These are phyloP conservation scores for Talaromyces trachyspermus DNA, from an alignment of 495 filamentous ascomycete species.

Conservation along the genomic window DNA sequence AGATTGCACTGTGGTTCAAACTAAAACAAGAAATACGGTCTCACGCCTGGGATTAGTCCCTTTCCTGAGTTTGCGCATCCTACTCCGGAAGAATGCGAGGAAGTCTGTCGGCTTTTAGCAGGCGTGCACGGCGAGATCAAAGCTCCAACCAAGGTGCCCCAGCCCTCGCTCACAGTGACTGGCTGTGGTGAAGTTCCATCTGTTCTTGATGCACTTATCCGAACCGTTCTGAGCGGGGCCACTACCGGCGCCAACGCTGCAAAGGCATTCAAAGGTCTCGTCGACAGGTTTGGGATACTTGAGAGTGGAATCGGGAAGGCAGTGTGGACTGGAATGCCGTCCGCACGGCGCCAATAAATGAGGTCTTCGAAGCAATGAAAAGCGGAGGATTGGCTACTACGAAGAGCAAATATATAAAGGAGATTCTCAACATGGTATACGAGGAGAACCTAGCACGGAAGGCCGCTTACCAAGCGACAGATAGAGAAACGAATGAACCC, in stretches of 20 bases:
- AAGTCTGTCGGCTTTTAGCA: constrained; percentile 64
- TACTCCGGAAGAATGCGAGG: constrained; percentile 62
- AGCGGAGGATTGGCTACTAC: constrained; percentile 57
- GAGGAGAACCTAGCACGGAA: constrained; percentile 53
- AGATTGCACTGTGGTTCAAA: not conserved
- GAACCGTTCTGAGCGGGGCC: constrained; percentile 71
- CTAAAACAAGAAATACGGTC: constrained; percentile 23
- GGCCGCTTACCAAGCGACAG: constrained; percentile 22
- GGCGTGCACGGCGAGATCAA: constrained; percentile 57
- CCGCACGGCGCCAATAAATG: constrained; percentile 50
- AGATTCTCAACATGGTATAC: constrained; percentile 72
- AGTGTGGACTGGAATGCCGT: constrained; percentile 87
- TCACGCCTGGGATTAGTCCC: constrained; percentile 45
- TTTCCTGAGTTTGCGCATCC: constrained; percentile 65
- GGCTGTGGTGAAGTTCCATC: constrained; percentile 94
- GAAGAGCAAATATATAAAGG: constrained; percentile 75
- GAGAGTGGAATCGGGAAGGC: constrained; percentile 54
- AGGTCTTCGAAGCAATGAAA: constrained; percentile 67
- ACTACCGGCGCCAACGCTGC: constrained; percentile 62
- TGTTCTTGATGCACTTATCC: constrained; percentile 79
- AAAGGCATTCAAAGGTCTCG: constrained; percentile 63
- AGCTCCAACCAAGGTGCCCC: constrained; percentile 60
- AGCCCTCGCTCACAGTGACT: constrained; percentile 69
- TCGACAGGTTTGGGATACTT: constrained; percentile 59
- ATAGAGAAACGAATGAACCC: constrained; percentile 8